Conservation (phyloP, 202 grass and related monocot genomes). For the Cymbopogon flexuosus region DNA sequence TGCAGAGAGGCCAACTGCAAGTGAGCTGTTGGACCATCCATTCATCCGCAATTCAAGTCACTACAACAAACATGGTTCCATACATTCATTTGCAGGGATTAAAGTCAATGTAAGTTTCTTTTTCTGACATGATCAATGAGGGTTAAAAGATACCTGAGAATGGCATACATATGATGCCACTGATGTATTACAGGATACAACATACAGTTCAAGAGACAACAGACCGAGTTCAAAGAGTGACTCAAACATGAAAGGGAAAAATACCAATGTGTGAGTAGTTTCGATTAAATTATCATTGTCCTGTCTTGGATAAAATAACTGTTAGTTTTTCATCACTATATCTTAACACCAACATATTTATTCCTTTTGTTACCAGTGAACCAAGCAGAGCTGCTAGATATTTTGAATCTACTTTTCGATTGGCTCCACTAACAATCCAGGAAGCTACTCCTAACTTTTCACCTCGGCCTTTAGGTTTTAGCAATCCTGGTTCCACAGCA, state of each 20-base stretch:
- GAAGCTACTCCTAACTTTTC: slow-evolving; percentile 31
- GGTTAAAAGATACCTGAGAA: neutral
- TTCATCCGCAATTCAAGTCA: slow-evolving; percentile 74
- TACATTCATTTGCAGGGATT: slow-evolving; percentile 56
- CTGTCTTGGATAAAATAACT: neutral
- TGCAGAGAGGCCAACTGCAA: slow-evolving; percentile 69
- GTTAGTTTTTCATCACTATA: slow-evolving; percentile 22
- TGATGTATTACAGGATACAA: slow-evolving; percentile 44
- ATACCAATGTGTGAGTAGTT: slow-evolving; percentile 34
- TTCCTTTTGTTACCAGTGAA: slow-evolving; percentile 29
- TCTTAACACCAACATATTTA: slow-evolving; percentile 3
- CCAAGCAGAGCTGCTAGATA: slow-evolving; percentile 19
- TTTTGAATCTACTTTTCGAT: slow-evolving; percentile 20
- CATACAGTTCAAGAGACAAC: slow-evolving; percentile 38
- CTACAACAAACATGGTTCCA: slow-evolving; percentile 59
- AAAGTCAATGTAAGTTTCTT: slow-evolving; percentile 53
- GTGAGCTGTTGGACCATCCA: slow-evolving; percentile 67
- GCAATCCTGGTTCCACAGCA: slow-evolving; percentile 11
- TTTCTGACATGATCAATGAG: neutral
- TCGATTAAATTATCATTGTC: neutral
- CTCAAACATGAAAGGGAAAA: slow-evolving; percentile 49
- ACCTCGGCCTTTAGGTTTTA: slow-evolving; percentile 24
- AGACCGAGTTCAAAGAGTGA: too few species aligned
- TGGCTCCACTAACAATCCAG: slow-evolving; percentile 32
- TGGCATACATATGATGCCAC: slow-evolving; percentile 20